Evolutionary conservation across 1,139 yeast genomes (phyloP).

Genomic region (Geotrichum australiense): DNA sequence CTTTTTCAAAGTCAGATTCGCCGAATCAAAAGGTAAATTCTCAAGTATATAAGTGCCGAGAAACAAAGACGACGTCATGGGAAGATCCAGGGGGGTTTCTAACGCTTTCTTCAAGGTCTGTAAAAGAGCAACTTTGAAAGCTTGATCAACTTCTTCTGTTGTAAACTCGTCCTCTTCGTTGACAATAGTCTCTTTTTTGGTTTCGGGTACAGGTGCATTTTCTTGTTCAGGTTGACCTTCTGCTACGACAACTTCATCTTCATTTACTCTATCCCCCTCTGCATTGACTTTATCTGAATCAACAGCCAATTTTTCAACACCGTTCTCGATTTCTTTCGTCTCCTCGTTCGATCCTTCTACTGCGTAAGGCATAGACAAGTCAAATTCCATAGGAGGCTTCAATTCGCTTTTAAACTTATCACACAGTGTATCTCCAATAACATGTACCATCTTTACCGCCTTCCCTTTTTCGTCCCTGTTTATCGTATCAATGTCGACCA

Average conservation of each 20-base stretch:
- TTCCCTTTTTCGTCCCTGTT: constrained; percentile 34
- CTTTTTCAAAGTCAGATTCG: constrained; percentile 63
- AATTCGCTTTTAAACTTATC: constrained; percentile 24
- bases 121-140: constrained; percentile 59
- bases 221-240: constrained; percentile 13
- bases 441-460: constrained; percentile 35
- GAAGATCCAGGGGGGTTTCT: constrained; percentile 53
- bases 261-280: constrained; percentile 12
- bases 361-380: constrained; percentile 19
- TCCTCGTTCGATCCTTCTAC: constrained; percentile 15
- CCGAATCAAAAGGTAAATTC: constrained; percentile 52
- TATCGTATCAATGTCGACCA: constrained; percentile 38
- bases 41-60: constrained; percentile 62
- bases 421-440: constrained; percentile 36
- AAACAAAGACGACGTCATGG: constrained; percentile 55
- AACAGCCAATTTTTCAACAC: constrained; percentile 19
- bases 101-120: constrained; percentile 59
- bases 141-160: constrained; percentile 68
- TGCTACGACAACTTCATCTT: constrained; percentile 5
- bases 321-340: constrained; percentile 16
- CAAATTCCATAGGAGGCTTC: constrained; percentile 27
- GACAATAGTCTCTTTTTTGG: constrained; percentile 24
- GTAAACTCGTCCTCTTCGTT: constrained; percentile 38
- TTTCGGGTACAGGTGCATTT: constrained; percentile 1
- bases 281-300: constrained; percentile 7